Conservation (phyloP, 768 basidiomycete species). For the Heimioporus sp. region DNA sequence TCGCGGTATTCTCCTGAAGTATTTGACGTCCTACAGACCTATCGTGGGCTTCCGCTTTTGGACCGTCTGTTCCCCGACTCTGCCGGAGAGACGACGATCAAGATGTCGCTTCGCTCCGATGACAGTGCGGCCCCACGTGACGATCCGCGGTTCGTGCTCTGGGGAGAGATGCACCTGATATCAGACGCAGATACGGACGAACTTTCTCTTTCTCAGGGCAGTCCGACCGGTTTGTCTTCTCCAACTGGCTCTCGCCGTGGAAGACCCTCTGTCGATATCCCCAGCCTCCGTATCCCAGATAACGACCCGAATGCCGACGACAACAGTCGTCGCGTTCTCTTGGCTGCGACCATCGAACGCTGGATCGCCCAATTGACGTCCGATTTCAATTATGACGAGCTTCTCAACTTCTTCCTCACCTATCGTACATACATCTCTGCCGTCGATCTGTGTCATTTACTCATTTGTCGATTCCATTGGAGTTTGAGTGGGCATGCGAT, state of each 20-base stretch:
- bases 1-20: constrained; percentile 72
- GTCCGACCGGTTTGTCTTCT: constrained; percentile 39
- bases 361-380: constrained; percentile 92
- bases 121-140: constrained; percentile 74
- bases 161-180: constrained; percentile 59
- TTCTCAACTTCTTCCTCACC: constrained; percentile 89
- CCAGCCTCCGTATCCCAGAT: constrained; percentile 26
- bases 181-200: constrained; percentile 35
- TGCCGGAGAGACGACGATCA: constrained; percentile 66
- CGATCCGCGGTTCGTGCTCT: constrained; percentile 89
- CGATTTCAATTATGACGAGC: constrained; percentile 81
- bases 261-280: constrained; percentile 25
- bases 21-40: constrained; percentile 80
- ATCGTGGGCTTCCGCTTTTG: constrained; percentile 70
- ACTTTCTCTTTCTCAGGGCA: constrained; percentile 38
- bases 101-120: constrained; percentile 63
- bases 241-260: constrained; percentile 38
- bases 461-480: constrained; percentile 91
- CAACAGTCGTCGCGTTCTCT: constrained; percentile 44
- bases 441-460: constrained; percentile 74
- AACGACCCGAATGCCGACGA: constrained; percentile 30
- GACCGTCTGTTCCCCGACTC: constrained; percentile 60
- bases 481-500: constrained; percentile 45
- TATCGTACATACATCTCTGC: constrained; percentile 84
- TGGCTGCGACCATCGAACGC: constrained; percentile 90